Base-by-base conservation (phyloP, 257 asterid genomes). In the Anisodus tanguticus region DNA sequence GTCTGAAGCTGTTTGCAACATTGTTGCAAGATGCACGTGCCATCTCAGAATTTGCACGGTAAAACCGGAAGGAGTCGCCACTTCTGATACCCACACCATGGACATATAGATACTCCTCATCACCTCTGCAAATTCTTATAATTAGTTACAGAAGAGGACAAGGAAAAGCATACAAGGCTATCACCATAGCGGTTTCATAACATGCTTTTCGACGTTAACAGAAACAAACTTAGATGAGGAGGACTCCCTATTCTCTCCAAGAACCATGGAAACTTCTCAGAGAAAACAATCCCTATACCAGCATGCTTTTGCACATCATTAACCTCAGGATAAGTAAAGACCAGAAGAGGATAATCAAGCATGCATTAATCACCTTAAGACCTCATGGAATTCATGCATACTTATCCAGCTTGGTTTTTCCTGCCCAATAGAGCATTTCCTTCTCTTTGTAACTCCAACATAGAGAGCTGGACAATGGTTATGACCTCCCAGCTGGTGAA, bases 311-410 rank as follows among this genome's bases (percentile, higher is more conserved):
- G 63, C 63, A 57, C 15, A 16, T 57, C 16, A 16, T 57, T 5
- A 2, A 57, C 9, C 63, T 16, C 63, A 16, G 63, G 22, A 16
- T 3, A 62, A 22, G 63, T 76, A 84, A 77, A 66, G 79, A 41
- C 17, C 19, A 22, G 45, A 83, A 58, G 68, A 37, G n/a, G 4
- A 51, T 26, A 49, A 63, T 17, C 71, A 60, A 85, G n/a, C 45
- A 79, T 43, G 82, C 26, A 77, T 45, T 62, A 58, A 85, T 93
- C 90, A 94, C 99, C 95, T 92, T 49, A 68, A 35, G 84, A 93
- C 94, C 80, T 92, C 94, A 86, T 95, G 99, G 87, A 95, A 94
- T 88, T 94, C 98, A 84, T 87, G 90, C 84, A 90, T 90, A 49
- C 89, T 93, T 89, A 91, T 77, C 90, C 93, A 87, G 81, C 91